These are phyloP conservation scores for Cystobasidium sp. DNA, from an alignment of 1,284 basidiomycete genomes.

Conservation along the genomic window DNA sequence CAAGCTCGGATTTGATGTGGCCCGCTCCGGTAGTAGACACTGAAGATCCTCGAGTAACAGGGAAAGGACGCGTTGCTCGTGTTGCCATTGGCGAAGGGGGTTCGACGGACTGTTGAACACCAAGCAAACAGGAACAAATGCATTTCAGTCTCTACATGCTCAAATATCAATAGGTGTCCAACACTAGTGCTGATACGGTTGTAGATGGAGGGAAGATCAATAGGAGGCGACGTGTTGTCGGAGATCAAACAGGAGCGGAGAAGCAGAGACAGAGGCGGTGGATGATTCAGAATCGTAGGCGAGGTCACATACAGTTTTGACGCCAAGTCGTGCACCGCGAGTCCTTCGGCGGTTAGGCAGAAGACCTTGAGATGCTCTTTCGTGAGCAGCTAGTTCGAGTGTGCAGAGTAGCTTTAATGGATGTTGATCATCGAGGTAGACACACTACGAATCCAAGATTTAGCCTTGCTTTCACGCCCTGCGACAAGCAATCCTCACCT, in stretches of 20 bases:
- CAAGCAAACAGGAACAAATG: neutral
- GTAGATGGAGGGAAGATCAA: neutral
- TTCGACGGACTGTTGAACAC: conserved; percentile 24
- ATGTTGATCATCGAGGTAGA: conserved; percentile 42
- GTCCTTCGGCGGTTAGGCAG: conserved; percentile 33
- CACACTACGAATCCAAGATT: conserved; percentile 14
- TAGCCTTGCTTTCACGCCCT: neutral
- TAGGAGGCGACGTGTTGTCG: neutral
- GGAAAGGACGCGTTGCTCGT: conserved; percentile 6
- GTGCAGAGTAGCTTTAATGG: conserved; percentile 41
- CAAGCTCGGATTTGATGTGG: conserved; percentile 8
- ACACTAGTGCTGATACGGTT: no score
- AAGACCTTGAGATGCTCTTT: conserved; percentile 35
- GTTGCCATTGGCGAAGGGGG: conserved; percentile 23
- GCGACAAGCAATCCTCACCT: conserved; percentile 6
- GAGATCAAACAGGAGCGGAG: neutral
- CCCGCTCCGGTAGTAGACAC: conserved; percentile 4
- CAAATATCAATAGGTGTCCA: neutral
- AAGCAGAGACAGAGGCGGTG: conserved; percentile 6
- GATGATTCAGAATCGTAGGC: neutral
- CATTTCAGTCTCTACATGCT: conserved; percentile 19
- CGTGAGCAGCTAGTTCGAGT: conserved; percentile 37
- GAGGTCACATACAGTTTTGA: conserved; percentile 20
- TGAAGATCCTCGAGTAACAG: conserved; percentile 21
- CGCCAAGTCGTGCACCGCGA: conserved; percentile 31